These are phyloP conservation scores for Samsoniella hepiali DNA, from an alignment of 2,329 filamentous ascomycete species.

Conservation along the genomic window DNA sequence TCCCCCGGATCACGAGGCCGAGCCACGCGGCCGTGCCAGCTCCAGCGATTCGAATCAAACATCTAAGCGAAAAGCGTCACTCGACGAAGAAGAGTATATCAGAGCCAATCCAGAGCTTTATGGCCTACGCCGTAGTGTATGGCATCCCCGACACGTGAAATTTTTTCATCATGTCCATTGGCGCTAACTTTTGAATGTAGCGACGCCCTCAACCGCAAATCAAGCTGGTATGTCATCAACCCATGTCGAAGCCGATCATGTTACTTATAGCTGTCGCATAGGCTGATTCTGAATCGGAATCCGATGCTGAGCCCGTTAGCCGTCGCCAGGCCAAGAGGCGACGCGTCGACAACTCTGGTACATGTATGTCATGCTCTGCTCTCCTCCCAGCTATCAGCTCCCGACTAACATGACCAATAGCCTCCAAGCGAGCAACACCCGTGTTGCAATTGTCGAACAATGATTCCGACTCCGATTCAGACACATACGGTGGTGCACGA, in stretches of 20 bases:
- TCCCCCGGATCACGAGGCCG: slow-evolving; percentile 20
- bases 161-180: slow-evolving; percentile 21
- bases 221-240: slow-evolving; percentile 48
- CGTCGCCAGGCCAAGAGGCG: slow-evolving; percentile 65
- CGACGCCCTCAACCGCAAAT: slow-evolving; percentile 56
- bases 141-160: slow-evolving; percentile 33
- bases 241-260: neutral
- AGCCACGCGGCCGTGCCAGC: slow-evolving; percentile 52
- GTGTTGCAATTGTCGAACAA: slow-evolving; percentile 51
- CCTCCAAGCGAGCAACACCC: slow-evolving; percentile 59
- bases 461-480: slow-evolving; percentile 68
- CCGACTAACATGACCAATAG: slow-evolving; percentile 34
- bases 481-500: slow-evolving; percentile 75
- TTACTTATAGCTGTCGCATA: slow-evolving; percentile 25
- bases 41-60: slow-evolving; percentile 68
- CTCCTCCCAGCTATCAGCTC: slow-evolving; percentile 20
- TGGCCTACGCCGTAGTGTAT: slow-evolving; percentile 86
- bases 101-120: slow-evolving; percentile 91
- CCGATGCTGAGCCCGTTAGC: slow-evolving; percentile 59
- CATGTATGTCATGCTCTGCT: slow-evolving; percentile 47
- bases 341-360: slow-evolving; percentile 62
- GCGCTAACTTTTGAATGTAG: slow-evolving; percentile 39
- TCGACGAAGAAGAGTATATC: slow-evolving; percentile 79
- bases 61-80: slow-evolving; percentile 67
- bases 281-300: slow-evolving; percentile 63